Evolutionary conservation across 1,284 basidiomycete genomes (phyloP).

Genomic region (Cryptococcus amylolentus): DNA sequence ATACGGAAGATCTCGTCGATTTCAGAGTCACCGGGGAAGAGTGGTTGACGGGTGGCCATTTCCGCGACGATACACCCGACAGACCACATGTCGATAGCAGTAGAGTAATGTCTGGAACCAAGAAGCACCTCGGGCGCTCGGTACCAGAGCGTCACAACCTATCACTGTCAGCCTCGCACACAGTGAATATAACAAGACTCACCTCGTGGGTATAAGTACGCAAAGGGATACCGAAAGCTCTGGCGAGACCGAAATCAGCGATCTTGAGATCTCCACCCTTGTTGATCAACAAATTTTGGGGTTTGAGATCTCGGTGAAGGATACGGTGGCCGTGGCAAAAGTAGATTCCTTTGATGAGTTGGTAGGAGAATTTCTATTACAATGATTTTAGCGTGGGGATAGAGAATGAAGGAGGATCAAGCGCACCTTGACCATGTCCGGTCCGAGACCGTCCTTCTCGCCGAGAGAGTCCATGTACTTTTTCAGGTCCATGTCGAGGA

Average conservation of each 20-base stretch:
- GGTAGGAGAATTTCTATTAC: slow-evolving; percentile 59
- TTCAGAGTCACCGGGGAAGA: slow-evolving; percentile 98
- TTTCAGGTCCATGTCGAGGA: slow-evolving; percentile 96
- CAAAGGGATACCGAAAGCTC: slow-evolving; percentile 96
- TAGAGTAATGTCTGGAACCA: slow-evolving; percentile 95
- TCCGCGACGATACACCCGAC: slow-evolving; percentile 99
- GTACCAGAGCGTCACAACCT: slow-evolving; percentile 99
- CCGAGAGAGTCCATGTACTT: slow-evolving; percentile 99
- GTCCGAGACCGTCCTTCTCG: slow-evolving; percentile 89
- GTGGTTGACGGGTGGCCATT: slow-evolving; percentile 71
- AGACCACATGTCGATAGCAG: slow-evolving; percentile 98
- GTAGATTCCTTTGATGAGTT: slow-evolving; percentile 93
- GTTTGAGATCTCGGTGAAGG: slow-evolving; percentile 94
- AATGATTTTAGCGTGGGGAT: background rate
- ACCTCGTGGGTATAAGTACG: slow-evolving; percentile 98
- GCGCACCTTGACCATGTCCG: slow-evolving; percentile 89
- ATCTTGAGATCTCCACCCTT: slow-evolving; percentile 86
- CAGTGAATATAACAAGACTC: slow-evolving; percentile 22
- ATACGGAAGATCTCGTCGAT: slow-evolving; percentile 99
- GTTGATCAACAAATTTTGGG: slow-evolving; percentile 95
- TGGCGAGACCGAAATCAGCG: slow-evolving; percentile 92
- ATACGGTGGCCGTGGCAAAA: slow-evolving; percentile 99
- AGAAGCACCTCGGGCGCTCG: slow-evolving; percentile 96
- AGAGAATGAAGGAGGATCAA: slow-evolving; percentile 10
- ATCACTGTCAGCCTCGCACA: background rate